A percentile compares a stretch with the other conserved stretches of the same genome.
phyloP scores from a whole-genome alignment of 169 alveolate genomes.

The Eimeria necatrix region DNA sequence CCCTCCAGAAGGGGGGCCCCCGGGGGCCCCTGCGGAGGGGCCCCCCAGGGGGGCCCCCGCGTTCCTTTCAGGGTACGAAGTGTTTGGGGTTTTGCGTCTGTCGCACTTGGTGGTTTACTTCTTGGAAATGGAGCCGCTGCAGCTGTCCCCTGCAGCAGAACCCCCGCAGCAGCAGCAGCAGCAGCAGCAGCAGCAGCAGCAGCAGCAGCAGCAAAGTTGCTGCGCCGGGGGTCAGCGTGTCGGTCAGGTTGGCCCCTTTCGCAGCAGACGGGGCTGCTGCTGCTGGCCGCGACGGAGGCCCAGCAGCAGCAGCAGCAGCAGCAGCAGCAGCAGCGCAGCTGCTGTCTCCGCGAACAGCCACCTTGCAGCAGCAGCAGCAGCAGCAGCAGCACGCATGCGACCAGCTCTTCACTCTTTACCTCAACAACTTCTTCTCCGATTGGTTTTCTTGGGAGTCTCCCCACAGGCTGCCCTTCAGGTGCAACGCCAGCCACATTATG shows the following conservation, averaged over 20 bases:
- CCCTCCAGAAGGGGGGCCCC: too few species aligned
- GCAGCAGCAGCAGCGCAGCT: slow-evolving; percentile 19
- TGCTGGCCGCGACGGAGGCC: not conserved
- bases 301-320: not conserved
- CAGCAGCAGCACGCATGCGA: not conserved
- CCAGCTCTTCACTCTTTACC: not conserved
- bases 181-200: slow-evolving; percentile 37
- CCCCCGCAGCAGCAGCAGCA: not conserved
- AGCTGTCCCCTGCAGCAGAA: not conserved
- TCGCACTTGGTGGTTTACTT: not conserved
- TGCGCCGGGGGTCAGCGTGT: not conserved
- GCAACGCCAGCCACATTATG: slow-evolving; percentile 58
- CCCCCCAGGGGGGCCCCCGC: not conserved
- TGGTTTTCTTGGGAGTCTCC: slow-evolving; percentile 33
- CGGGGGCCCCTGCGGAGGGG: not conserved
- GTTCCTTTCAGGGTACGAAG: not conserved
- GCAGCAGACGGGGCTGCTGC: too few species aligned
- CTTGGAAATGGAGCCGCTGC: not conserved
- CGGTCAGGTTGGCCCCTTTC: too few species aligned
- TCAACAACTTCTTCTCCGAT: slow-evolving; percentile 22
- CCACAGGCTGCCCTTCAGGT: slow-evolving; percentile 67
- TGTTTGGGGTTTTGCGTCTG: not conserved
- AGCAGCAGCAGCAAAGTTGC: not conserved
- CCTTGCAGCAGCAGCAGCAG: slow-evolving; percentile 7
- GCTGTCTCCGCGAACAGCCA: too few species aligned